Conservation (phyloP, 371 early-diverging fungal species). For the Actinomucor elegans region DNA sequence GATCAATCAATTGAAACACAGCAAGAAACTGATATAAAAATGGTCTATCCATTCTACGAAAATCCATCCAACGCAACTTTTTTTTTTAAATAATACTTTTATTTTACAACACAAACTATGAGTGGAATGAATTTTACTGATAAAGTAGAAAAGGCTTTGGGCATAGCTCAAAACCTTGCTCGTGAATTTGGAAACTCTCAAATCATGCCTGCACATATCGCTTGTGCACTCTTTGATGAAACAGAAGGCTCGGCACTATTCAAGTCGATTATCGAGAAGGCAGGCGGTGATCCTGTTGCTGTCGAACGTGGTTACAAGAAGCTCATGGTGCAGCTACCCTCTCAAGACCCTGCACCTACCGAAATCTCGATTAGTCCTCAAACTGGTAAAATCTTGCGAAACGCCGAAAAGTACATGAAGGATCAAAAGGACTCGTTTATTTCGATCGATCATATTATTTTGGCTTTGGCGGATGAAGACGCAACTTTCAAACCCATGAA, state of each 20-base stretch:
- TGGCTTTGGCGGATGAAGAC: slow-evolving; percentile 74
- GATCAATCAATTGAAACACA: slow-evolving; percentile 1
- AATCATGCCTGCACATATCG: slow-evolving; percentile 81
- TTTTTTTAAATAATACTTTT: no score
- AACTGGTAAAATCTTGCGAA: slow-evolving; percentile 62
- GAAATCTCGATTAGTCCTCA: slow-evolving; percentile 67
- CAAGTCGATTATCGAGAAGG: slow-evolving; percentile 73
- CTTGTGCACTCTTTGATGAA: slow-evolving; percentile 79
- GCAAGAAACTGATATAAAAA: slow-evolving; percentile 6
- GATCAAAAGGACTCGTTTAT: slow-evolving; percentile 85
- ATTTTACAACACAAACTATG: slow-evolving; percentile 30
- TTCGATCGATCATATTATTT: slow-evolving; percentile 85
- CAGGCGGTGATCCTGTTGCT: slow-evolving; percentile 75
- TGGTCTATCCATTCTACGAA: no score
- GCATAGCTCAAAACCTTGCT: slow-evolving; percentile 71
- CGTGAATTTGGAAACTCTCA: slow-evolving; percentile 78
- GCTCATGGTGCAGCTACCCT: slow-evolving; percentile 73
- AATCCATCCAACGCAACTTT: no score
- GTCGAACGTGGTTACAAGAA: slow-evolving; percentile 82
- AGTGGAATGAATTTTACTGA: slow-evolving; percentile 85
- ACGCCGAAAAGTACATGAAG: slow-evolving; percentile 77
- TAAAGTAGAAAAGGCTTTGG: slow-evolving; percentile 72
- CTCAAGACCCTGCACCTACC: slow-evolving; percentile 86
- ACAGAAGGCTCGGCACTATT: slow-evolving; percentile 60
- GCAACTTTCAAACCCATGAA: slow-evolving; percentile 62